Percentiles rank a stretch among this genome's conserved stretches.
Conservation (phyloP, 176 grass and related monocot genomes). For the Ananas comosus region DNA sequence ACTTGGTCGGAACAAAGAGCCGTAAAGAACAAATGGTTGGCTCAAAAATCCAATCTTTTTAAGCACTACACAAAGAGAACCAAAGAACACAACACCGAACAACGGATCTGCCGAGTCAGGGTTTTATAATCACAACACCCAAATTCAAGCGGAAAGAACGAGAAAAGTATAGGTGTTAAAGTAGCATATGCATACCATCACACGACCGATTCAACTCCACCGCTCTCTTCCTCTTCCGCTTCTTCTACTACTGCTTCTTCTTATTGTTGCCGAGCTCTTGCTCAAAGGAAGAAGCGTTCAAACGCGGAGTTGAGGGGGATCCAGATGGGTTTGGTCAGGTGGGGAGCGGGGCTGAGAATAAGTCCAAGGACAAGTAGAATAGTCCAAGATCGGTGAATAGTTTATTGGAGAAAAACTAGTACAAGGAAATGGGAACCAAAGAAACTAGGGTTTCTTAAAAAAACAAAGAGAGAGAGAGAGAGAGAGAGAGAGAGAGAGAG, state of each 20-base stretch:
- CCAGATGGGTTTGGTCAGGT: neutral
- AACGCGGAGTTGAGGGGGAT: neutral
- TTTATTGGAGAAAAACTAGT: slow-evolving; percentile 7
- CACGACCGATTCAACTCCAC: neutral
- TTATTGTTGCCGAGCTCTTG: neutral
- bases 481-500: neutral
- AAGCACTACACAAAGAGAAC: neutral
- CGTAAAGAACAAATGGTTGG: neutral
- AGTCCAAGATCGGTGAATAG: neutral
- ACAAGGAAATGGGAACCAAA: neutral
- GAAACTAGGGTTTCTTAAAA: neutral
- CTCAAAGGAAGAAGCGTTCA: neutral
- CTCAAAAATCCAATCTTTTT: slow-evolving; percentile 5
- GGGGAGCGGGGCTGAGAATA: neutral
- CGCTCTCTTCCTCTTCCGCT: neutral
- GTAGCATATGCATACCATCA: neutral
- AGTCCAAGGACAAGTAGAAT: neutral
- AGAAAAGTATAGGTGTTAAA: neutral
- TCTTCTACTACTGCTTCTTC: no score
- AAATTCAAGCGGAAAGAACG: neutral
- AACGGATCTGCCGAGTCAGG: neutral
- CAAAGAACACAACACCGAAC: neutral
- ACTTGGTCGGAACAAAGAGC: neutral
- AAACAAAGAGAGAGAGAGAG: neutral
- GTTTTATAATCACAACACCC: neutral